Evolutionary conservation across 192 early-diverging fungal genomes (phyloP).

Genomic region (Rhizophagus prolifer): DNA sequence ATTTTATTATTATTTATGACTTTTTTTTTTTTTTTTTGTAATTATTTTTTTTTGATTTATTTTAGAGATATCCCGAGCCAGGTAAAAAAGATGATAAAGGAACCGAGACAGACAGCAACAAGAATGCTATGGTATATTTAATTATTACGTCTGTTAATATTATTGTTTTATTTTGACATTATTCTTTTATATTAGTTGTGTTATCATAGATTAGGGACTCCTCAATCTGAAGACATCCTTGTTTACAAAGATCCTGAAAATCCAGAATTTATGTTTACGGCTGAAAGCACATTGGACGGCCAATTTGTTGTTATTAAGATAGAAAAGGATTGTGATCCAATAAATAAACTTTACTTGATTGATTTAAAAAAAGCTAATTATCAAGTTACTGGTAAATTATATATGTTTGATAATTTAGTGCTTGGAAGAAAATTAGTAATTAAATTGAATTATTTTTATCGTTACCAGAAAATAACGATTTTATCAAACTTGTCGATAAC

Average conservation of each 20-base stretch:
- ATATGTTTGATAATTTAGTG: background rate
- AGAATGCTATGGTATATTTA: conserved; percentile 37
- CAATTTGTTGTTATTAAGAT: conserved; percentile 57
- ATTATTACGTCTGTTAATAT: background rate
- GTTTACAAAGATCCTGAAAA: conserved; percentile 52
- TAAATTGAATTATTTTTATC: no score
- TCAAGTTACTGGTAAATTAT: conserved; percentile 17
- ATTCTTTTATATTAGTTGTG: no score
- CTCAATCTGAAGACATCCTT: conserved; percentile 60
- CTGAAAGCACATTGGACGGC: conserved; percentile 52
- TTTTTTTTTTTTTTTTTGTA: background rate
- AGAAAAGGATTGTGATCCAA: conserved; percentile 45
- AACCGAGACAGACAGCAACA: conserved; percentile 57
- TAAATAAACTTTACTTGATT: conserved; percentile 46
- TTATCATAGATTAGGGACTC: conserved; percentile 59
- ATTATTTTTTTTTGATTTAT: background rate
- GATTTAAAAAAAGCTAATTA: conserved; percentile 36
- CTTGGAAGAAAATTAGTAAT: background rate
- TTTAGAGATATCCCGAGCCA: conserved; percentile 45
- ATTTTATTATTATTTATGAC: background rate
- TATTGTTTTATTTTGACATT: no score
- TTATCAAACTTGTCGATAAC: conserved; percentile 51
- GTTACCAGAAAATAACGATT: conserved; percentile 33
- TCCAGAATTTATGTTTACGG: conserved; percentile 40
- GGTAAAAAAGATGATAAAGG: conserved; percentile 46